These are phyloP conservation scores for Suhomyces chickasaworum DNA, from an alignment of 1,139 yeast genomes.

Conservation along the genomic window DNA sequence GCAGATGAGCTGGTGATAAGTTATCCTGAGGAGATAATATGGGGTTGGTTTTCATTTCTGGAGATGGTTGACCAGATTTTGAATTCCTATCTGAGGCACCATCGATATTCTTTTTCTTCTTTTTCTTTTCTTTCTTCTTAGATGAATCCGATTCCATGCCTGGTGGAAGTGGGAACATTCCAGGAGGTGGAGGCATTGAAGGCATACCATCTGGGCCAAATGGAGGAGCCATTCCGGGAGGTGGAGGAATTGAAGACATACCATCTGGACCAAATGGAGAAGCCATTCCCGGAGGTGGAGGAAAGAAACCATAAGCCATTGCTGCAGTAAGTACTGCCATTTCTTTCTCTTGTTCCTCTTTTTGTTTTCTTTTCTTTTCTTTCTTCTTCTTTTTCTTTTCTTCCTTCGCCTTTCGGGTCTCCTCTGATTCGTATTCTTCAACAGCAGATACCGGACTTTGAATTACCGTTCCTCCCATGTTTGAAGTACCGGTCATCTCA, in stretches of 20 bases:
- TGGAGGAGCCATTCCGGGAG: conserved; percentile 13
- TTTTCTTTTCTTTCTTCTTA: conserved; percentile 20
- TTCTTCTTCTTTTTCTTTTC: conserved; percentile 23
- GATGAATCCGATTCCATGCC: conserved; percentile 16
- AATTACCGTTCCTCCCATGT: neutral
- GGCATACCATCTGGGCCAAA: conserved; percentile 15
- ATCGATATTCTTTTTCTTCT: conserved; percentile 15
- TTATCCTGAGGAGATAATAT: neutral
- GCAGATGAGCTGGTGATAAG: conserved; percentile 4
- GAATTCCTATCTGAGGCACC: neutral
- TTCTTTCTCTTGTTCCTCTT: conserved; percentile 24
- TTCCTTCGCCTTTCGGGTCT: conserved; percentile 17
- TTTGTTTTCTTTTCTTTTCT: conserved; percentile 23
- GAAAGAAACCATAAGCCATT: conserved; percentile 17
- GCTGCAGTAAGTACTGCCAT: conserved; percentile 25
- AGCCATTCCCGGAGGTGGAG: conserved; percentile 14
- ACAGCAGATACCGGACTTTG: conserved; percentile 8
- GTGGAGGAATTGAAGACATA: conserved; percentile 14
- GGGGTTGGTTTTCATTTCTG: conserved; percentile 1
- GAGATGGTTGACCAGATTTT: conserved; percentile 8
- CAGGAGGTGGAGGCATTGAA: conserved; percentile 20
- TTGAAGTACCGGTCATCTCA: neutral
- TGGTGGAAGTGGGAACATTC: conserved; percentile 16
- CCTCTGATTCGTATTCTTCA: conserved; percentile 14
- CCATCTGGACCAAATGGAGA: conserved; percentile 14